Evolutionary conservation across 2,329 filamentous ascomycete species (phyloP), one percentile per base, ranked within the genome.

Genomic region (Aspergillus glaucus): DNA sequence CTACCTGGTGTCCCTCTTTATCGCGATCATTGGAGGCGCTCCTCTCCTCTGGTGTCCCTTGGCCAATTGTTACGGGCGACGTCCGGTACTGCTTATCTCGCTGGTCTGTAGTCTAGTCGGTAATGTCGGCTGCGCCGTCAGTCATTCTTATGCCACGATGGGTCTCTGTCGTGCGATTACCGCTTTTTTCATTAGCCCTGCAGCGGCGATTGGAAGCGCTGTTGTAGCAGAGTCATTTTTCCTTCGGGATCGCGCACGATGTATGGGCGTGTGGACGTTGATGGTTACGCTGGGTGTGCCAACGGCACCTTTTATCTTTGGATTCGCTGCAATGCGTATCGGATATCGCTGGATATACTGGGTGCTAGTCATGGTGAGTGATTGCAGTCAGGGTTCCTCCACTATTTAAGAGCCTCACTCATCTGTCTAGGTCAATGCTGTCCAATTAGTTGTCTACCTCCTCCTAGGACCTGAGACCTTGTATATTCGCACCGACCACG

Each of bases 331-430:
- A 1, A 66, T 76, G 48, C 72, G 76, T n/a, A 72, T 74, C n/a
- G 75, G 77, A 0, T 81, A 78, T 51, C 69, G 75, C 6, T 82
- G 79, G 79, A 80, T 81, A 40, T 82, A 78, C 62, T 82, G 75
- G 72, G 73, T 77, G 26, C 65, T 81, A 6, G 77, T 78, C 6
- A 81, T 82, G 75, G 75, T 74, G 55, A n/a, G n/a, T n/a, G n/a
- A n/a, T n/a, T n/a, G n/a, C n/a, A n/a, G n/a, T n/a, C n/a, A n/a
- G n/a, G n/a, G n/a, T n/a, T n/a, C n/a, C n/a, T n/a, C n/a, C n/a
- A n/a, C n/a, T n/a, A n/a, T n/a, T n/a, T n/a, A n/a, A n/a, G n/a
- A n/a, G n/a, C n/a, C n/a, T n/a, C n/a, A n/a, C n/a, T n/a, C n/a
- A n/a, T n/a, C n/a, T n/a, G n/a, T n/a, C n/a, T n/a, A n/a, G n/a